These are phyloP conservation scores for Kodamaea sp. DNA, from an alignment of 1,139 yeast species.

Conservation along the genomic window DNA sequence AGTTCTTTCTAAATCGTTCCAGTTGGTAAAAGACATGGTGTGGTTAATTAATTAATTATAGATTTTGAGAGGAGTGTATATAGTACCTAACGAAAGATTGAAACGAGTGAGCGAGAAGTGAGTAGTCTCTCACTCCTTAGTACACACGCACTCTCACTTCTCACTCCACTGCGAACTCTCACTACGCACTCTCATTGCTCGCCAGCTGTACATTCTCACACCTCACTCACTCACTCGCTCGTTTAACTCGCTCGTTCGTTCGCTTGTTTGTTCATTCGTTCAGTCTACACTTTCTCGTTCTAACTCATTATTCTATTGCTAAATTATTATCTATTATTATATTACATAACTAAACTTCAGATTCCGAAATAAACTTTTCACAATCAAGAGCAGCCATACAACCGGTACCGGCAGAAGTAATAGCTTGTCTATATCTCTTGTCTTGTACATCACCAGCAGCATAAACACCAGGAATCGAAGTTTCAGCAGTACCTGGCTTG, in stretches of 20 bases:
- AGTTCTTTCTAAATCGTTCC: constrained; percentile 30
- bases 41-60: not conserved
- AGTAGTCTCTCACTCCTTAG: too few relatives aligned
- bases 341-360: constrained; percentile 31
- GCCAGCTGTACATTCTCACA: too few relatives aligned
- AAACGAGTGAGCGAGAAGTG: too few relatives aligned
- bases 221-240: too few relatives aligned
- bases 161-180: too few relatives aligned
- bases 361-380: constrained; percentile 76
- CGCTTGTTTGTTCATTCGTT: too few relatives aligned
- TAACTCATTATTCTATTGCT: constrained; percentile 1
- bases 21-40: constrained; percentile 36
- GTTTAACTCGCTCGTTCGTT: too few relatives aligned
- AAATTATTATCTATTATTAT: constrained; percentile 1
- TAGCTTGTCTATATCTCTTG: constrained; percentile 95
- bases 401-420: constrained; percentile 98
- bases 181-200: too few relatives aligned
- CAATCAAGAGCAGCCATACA: constrained; percentile 99
- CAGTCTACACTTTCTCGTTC: too few relatives aligned
- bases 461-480: constrained; percentile 87
- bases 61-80: too few relatives aligned
- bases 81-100: too few relatives aligned
- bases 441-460: constrained; percentile 99
- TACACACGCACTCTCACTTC: too few relatives aligned
- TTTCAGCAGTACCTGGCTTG: constrained; percentile 79